Evolutionary conservation across 2,329 filamentous ascomycete species (phyloP), one percentile per base, ranked within the genome.

Genomic region (Chaetoscypha palmicola): DNA sequence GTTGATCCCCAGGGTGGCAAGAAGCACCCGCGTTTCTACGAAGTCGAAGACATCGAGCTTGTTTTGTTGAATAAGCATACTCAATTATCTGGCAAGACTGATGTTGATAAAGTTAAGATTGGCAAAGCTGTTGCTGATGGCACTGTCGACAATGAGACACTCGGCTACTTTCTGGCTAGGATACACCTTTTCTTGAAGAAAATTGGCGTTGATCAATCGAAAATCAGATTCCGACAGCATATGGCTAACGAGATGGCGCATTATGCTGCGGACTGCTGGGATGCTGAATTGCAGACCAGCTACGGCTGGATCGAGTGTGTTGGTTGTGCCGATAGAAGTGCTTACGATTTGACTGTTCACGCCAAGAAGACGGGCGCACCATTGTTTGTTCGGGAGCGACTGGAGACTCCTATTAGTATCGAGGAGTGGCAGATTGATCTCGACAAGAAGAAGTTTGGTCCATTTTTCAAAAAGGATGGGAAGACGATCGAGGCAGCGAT

Each of bases 281-380:
- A 98, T 66, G 91, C 89, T 11, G 92, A 98, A 66, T 72, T 98
- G 43, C 73, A 85, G 51, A 97, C 87, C 46, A 90, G 85, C 49
- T 90, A 90, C 60, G 92, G 92, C 64, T 98, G 92, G 92, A 86
- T 97, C 51, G 92, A 98, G 72, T 97, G 91, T 65, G 91, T 97
- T 59, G 92, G 92, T 50, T 97, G 92, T 66, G 92, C 92, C 49
- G 91, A 96, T 64, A 81, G 92, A 59, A 94, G 86, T 63, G 92
- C 92, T 16, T 98, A 95, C 65, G 92, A 98, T 67, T 66, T 97
- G 64, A 84, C 79, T 26, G 90, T 96, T 8, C 92, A 97, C 68
- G 82, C 84, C 62, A 91, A 95, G 69, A 90, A 88, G 72, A 97
- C 92, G 23, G 89, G 88, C 47, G 81, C 85, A 11, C 81, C 89